Percentiles rank a stretch among this genome's conserved stretches.
Conservation (phyloP, 164 flowering plant species). For the Tetrastigma voinierianum region DNA sequence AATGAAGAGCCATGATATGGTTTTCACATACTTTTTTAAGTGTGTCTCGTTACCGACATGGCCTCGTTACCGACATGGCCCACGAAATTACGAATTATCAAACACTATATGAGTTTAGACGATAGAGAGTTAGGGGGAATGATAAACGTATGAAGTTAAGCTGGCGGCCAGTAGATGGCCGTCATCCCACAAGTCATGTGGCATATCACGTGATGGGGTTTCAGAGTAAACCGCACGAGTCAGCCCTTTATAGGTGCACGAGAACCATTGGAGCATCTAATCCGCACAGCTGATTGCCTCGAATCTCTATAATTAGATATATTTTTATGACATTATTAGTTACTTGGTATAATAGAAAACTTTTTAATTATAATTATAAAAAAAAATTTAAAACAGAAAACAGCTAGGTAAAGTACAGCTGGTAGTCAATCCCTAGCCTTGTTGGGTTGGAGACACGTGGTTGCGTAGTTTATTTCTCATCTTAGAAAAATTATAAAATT, state of each 20-base stretch:
- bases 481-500: too few species aligned
- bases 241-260: conserved; percentile 3
- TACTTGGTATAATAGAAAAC: background rate
- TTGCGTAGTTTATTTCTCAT: too few species aligned
- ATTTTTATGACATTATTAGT: conserved; percentile 5
- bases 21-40: too few species aligned
- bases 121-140: too few species aligned
- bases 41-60: too few species aligned
- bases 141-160: background rate
- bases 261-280: background rate
- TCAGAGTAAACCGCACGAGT: too few species aligned
- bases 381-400: too few species aligned
- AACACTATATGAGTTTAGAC: too few species aligned
- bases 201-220: conserved; percentile 10
- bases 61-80: too few species aligned
- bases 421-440: conserved; percentile 7
- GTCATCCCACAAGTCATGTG: background rate
- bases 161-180: background rate
- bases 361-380: too few species aligned
- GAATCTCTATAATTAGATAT: conserved; percentile 9
- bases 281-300: background rate
- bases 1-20: too few species aligned
- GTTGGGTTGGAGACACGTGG: conserved; percentile 5
- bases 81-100: too few species aligned
- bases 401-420: background rate